These are phyloP conservation scores for Digitaria exilis DNA, from an alignment of 202 grass and related monocot species.

Conservation along the genomic window DNA sequence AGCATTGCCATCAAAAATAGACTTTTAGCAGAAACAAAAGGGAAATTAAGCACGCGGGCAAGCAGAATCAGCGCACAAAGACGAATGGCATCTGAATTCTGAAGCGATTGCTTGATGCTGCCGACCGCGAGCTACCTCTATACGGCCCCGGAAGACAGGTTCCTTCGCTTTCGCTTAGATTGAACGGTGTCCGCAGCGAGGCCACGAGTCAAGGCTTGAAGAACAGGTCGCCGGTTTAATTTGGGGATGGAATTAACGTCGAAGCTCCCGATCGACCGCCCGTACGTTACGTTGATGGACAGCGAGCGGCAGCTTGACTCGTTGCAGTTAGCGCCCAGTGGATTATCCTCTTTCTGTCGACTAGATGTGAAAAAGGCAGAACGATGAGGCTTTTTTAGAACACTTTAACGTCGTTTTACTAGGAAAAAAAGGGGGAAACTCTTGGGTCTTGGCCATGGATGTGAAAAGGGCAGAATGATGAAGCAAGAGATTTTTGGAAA, in stretches of 20 bases:
- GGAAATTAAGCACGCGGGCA: no score
- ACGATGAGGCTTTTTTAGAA: neutral
- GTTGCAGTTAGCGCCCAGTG: neutral
- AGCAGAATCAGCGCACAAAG: neutral
- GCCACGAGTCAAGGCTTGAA: neutral
- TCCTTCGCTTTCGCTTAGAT: conserved; percentile 6
- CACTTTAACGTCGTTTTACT: neutral
- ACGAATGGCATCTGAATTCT: neutral
- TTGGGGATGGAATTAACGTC: neutral
- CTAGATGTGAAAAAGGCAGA: neutral
- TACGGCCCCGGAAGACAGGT: neutral
- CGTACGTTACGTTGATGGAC: conserved; percentile 1
- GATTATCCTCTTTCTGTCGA: conserved; percentile 11
- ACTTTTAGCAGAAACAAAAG: no score
- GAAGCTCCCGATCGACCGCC: neutral
- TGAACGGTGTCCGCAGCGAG: neutral
- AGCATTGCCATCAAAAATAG: no score
- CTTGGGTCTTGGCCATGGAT: neutral
- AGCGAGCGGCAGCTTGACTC: conserved; percentile 29
- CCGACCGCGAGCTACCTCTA: neutral
- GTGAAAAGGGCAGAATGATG: no score
- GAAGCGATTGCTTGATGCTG: neutral
- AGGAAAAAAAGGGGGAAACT: neutral
- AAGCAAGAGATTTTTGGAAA: neutral
- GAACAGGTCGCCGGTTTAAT: conserved; percentile 13